Evolutionary conservation across 2,329 filamentous ascomycete genomes (phyloP).

Genomic region (Phialophora expanda): DNA sequence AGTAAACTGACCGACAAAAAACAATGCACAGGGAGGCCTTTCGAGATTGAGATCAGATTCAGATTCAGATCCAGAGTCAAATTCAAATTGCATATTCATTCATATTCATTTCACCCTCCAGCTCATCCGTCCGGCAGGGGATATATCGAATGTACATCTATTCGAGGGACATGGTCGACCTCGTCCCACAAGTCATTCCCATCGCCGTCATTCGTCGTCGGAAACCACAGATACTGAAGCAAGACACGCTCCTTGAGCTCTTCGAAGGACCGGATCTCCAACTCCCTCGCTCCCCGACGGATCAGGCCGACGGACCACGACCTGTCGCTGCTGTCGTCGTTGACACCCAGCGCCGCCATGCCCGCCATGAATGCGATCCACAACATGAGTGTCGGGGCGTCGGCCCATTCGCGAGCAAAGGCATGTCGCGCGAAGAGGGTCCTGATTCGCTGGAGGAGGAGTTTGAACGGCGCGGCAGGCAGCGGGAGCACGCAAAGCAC

Average conservation of each 20-base stretch:
- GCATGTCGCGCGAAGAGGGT: neutral
- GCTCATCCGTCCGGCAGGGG: too few relatives aligned
- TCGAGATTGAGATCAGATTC: too few relatives aligned
- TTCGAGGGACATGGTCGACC: neutral
- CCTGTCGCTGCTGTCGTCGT: too few relatives aligned
- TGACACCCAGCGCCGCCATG: neutral
- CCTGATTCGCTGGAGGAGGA: conserved; percentile 6
- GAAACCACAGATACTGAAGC: conserved; percentile 26
- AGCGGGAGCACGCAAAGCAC: conserved; percentile 21
- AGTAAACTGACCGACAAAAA: too few relatives aligned
- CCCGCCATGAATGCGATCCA: conserved; percentile 19
- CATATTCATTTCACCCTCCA: too few relatives aligned
- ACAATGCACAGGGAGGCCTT: too few relatives aligned
- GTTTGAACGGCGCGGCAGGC: conserved; percentile 18
- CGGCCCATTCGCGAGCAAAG: conserved; percentile 8
- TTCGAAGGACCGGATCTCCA: conserved; percentile 20
- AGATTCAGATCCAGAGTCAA: too few relatives aligned
- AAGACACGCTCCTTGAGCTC: conserved; percentile 21
- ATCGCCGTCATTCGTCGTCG: conserved; percentile 19
- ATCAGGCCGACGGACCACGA: conserved; percentile 1
- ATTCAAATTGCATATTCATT: too few relatives aligned
- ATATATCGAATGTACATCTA: too few relatives aligned
- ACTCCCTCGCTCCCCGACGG: neutral
- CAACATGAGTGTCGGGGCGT: conserved; percentile 15
- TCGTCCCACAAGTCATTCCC: conserved; percentile 6